Evolutionary conservation across 2,329 filamentous ascomycete genomes (phyloP).

Genomic region (Mycosphaerella sp.): DNA sequence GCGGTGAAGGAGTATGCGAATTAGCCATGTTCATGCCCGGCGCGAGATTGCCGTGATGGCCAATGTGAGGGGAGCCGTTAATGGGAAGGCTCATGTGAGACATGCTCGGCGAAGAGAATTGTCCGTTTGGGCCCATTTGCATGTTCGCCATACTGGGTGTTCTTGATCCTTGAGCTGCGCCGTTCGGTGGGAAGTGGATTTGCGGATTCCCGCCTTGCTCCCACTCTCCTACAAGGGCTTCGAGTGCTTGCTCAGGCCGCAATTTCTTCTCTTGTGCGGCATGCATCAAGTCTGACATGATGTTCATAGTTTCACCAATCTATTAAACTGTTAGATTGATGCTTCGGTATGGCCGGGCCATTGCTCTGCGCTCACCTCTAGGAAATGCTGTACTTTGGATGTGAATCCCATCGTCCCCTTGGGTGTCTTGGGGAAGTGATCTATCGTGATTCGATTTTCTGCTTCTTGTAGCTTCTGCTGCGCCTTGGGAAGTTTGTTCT

Average conservation of each 20-base stretch:
- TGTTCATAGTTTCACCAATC: constrained; percentile 59
- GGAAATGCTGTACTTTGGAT: constrained; percentile 51
- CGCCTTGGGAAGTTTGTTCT: constrained; percentile 41
- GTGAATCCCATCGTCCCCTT: constrained; percentile 51
- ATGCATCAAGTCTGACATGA: constrained; percentile 56
- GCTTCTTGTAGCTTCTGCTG: constrained; percentile 38
- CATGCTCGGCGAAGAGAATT: constrained; percentile 54
- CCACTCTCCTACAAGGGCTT: constrained; percentile 45
- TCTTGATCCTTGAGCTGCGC: constrained; percentile 24
- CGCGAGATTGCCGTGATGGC: constrained; percentile 31
- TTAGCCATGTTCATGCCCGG: constrained; percentile 23
- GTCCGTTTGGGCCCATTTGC: constrained; percentile 28
- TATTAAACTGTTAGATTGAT: constrained; percentile 30
- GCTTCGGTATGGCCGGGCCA: constrained; percentile 1
- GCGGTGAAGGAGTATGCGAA: constrained; percentile 43
- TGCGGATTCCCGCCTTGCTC: constrained; percentile 36
- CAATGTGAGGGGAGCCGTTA: constrained; percentile 45
- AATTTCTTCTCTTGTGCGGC: constrained; percentile 50
- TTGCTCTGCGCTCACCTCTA: constrained; percentile 47
- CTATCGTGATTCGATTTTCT: constrained; percentile 40
- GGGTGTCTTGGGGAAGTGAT: constrained; percentile 41
- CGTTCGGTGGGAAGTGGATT: constrained; percentile 43
- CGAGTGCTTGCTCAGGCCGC: constrained; percentile 50
- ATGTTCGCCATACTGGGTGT: constrained; percentile 34
- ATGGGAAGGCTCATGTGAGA: constrained; percentile 49